A percentile compares a stretch with the other conserved stretches of the same genome.
phyloP scores from a whole-genome alignment of 352 stramenopile species.

The Thalassiosira sp. region DNA sequence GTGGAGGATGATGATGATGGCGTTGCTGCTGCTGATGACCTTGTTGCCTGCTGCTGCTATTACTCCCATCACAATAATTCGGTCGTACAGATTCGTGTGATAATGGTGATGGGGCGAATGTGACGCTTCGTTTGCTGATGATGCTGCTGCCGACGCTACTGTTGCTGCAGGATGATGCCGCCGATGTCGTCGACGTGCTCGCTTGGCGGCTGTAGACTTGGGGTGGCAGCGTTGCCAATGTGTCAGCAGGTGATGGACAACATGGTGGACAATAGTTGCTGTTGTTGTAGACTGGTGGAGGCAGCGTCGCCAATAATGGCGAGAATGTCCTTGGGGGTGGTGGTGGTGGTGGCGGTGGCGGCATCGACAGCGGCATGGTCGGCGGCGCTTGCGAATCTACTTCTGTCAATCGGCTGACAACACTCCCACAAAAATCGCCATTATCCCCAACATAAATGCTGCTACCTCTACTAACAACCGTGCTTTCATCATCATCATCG shows the following conservation, averaged over 20 bases:
- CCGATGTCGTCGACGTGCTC: not conserved
- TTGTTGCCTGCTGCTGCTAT: not conserved
- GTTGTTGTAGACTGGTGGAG: not conserved
- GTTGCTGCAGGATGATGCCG: not conserved
- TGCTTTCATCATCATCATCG: not conserved
- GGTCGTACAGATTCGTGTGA: not conserved
- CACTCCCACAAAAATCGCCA: too few relatives aligned
- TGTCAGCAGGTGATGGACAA: too few relatives aligned
- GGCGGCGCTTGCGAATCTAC: not conserved
- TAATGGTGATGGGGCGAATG: not conserved
- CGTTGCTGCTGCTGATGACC: not conserved
- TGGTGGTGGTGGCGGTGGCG: not conserved
- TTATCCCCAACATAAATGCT: too few relatives aligned
- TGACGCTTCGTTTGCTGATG: not conserved
- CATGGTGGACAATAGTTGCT: too few relatives aligned
- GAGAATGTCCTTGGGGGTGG: not conserved
- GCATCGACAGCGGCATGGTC: not conserved
- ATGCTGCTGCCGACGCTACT: not conserved
- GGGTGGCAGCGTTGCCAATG: not conserved
- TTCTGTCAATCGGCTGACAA: not conserved
- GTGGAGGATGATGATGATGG: not conserved
- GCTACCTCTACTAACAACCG: too few relatives aligned
- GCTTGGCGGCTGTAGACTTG: not conserved
- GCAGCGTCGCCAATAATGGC: not conserved
- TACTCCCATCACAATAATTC: not conserved